A percentile compares a stretch with the other conserved stretches of the same genome.
Evolutionary conservation across 148 eudicot genomes (phyloP).

Genomic region (Gaultheria prostrata): DNA sequence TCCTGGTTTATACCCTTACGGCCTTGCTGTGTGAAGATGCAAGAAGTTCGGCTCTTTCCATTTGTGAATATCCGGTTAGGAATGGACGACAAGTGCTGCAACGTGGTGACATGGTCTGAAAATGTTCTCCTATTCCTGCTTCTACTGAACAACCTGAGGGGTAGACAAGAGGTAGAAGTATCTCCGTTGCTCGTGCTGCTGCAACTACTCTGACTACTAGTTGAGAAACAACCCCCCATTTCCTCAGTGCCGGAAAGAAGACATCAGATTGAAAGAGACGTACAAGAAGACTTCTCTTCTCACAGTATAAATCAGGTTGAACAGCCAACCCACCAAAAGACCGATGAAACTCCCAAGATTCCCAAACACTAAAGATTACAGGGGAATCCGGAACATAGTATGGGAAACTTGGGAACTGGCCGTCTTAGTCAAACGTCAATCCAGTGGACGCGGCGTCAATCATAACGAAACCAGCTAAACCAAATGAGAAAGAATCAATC

Average conservation of each 20-base stretch:
- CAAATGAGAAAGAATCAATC: constrained; percentile 30
- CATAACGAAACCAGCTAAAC: constrained; percentile 40
- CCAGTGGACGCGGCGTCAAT: constrained; percentile 26
- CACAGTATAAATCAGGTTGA: constrained; percentile 19
- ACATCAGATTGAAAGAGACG: constrained; percentile 31
- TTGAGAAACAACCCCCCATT: constrained; percentile 94
- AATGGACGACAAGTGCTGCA: constrained; percentile 78
- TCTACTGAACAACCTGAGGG: constrained; percentile 46
- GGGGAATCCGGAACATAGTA: constrained; percentile 20
- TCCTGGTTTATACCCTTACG: constrained; percentile 99
- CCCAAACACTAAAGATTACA: constrained; percentile 6
- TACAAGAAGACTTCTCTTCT: constrained; percentile 24
- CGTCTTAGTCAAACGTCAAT: constrained; percentile 53
- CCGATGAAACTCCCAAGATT: constrained; percentile 23
- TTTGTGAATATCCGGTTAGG: constrained; percentile 75
- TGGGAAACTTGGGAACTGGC: constrained; percentile 17
- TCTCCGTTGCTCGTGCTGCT: constrained; percentile 70
- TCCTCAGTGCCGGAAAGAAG: constrained; percentile 37
- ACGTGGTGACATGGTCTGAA: constrained; percentile 51
- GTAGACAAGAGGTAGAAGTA: constrained; percentile 48
- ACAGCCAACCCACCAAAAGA: constrained; percentile 26
- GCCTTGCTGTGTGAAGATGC: constrained; percentile 96
- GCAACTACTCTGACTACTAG: constrained; percentile 60
- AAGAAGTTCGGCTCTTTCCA: constrained; percentile 81
- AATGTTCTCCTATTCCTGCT: constrained; percentile 68